Evolutionary conservation across 2,329 filamentous ascomycete species (phyloP).

Genomic region (Pseudopyrenochaeta lycopersici): DNA sequence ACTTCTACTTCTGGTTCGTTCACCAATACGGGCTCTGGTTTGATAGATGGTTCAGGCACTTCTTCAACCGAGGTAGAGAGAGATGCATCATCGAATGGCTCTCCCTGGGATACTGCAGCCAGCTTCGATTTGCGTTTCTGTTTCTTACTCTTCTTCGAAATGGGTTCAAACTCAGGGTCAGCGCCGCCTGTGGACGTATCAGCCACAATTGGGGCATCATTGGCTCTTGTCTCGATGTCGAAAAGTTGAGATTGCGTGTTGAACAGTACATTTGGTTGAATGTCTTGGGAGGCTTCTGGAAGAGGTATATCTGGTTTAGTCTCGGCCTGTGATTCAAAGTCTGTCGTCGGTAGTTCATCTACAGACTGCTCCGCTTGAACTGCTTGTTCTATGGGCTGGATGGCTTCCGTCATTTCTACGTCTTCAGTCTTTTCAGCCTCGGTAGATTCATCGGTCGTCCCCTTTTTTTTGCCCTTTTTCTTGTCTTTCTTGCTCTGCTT

Average conservation of each 20-base stretch:
- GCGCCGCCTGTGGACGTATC: background rate
- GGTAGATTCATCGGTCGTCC: background rate
- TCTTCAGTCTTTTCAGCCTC: conserved; percentile 12
- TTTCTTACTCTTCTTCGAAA: conserved; percentile 24
- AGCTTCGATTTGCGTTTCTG: conserved; percentile 27
- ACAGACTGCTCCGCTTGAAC: background rate
- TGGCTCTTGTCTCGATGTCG: background rate
- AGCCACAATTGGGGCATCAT: background rate
- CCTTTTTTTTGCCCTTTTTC: conserved; percentile 38
- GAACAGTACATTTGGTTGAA: background rate
- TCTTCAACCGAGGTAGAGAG: no score
- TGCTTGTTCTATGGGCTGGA: background rate
- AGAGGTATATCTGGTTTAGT: background rate
- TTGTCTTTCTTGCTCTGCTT: conserved; percentile 43
- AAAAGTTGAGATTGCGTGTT: background rate
- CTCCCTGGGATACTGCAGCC: conserved; percentile 4
- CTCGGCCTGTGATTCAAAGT: background rate
- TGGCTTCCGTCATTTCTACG: conserved; percentile 1
- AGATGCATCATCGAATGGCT: no score
- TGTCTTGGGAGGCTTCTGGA: background rate
- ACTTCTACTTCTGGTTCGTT: background rate
- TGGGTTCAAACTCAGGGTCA: conserved; percentile 5
- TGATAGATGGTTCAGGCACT: background rate
- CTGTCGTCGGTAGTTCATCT: background rate
- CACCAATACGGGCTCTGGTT: background rate